phyloP scores from a whole-genome alignment of 352 stramenopile genomes.

The Blastocystis sp. region DNA sequence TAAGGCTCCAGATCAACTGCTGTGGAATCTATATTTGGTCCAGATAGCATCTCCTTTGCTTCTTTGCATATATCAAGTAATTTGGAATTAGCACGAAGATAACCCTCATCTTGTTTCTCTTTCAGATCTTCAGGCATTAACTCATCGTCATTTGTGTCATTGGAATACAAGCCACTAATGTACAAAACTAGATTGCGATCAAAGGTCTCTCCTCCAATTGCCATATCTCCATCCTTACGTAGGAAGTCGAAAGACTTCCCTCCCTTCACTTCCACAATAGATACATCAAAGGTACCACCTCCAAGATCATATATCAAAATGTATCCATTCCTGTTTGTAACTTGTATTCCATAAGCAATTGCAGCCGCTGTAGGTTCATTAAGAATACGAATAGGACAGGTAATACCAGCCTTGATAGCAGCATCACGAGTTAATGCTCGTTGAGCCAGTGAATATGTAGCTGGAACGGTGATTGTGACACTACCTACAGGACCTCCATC shows the following conservation, averaged over 20 bases:
- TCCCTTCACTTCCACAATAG: constrained; percentile 77
- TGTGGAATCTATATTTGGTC: constrained; percentile 70
- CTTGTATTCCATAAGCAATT: constrained; percentile 51
- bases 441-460: constrained; percentile 88
- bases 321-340: neutral
- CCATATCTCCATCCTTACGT: constrained; percentile 80
- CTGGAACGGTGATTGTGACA: constrained; percentile 88
- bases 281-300: constrained; percentile 78
- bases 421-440: constrained; percentile 26
- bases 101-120: constrained; percentile 98
- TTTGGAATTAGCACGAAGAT: constrained; percentile 86
- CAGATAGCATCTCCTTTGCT: constrained; percentile 94
- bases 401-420: neutral
- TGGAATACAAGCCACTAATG: constrained; percentile 94
- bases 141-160: constrained; percentile 75
- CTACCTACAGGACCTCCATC: constrained; percentile 89
- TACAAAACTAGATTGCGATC: constrained; percentile 95
- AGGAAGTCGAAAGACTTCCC: constrained; percentile 87
- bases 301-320: constrained; percentile 75
- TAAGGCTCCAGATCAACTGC: constrained; percentile 83
- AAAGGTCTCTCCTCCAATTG: constrained; percentile 82
- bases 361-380: constrained; percentile 64
- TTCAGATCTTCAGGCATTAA: constrained; percentile 73
- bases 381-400: constrained; percentile 21
- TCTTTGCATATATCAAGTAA: constrained; percentile 91